Evolutionary conservation across 768 basidiomycete species (phyloP), one percentile per base, ranked within the genome.

Genomic region (Panellus pusillus): DNA sequence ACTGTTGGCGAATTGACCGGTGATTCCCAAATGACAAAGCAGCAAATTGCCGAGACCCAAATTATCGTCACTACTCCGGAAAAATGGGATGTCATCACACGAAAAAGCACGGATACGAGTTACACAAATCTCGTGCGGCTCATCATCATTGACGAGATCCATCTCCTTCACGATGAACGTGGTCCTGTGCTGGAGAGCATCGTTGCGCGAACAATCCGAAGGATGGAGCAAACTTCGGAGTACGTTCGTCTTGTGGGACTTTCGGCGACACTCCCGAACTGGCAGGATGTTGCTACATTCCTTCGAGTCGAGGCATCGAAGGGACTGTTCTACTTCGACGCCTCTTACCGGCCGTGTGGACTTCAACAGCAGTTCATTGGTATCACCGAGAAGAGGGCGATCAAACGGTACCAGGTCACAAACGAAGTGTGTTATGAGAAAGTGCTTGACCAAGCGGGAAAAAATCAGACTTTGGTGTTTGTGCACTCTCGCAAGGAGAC

Each of bases 351-450:
- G 37, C 96, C 96, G 17, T 98, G 97, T 65, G 91, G 87, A 3
- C 85, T 99, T 17, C 92, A 95, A 65, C 95, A 98, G 64, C 92
- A 97, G 65, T 98, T 98, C 72, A 85, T 98, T 55, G 97, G 97
- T 38, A 85, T 99, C 53, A 98, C 96, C 1, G 97, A 98, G 77
- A 98, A 98, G 80, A 98, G 97, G 70, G 97, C 97, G 0, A 98
- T 98, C 79, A 98, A 96, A 70, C 86, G 97, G 6, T 93, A 95
- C 66, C 96, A 98, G 68, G 86, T 98, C 57, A 96, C 92, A 81
- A 99, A 99, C 70, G 95, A 98, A 67, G 94, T 98, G 18, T 96
- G 95, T 72, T 99, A 99, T 75, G 96, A 98, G 70, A 99, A 98
- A 74, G 89, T 98, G 3, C 82, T 98, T 19, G 94, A 98, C 60